These are phyloP conservation scores for Circinella umbellata DNA, from an alignment of 371 early-diverging fungal species.

Conservation along the genomic window DNA sequence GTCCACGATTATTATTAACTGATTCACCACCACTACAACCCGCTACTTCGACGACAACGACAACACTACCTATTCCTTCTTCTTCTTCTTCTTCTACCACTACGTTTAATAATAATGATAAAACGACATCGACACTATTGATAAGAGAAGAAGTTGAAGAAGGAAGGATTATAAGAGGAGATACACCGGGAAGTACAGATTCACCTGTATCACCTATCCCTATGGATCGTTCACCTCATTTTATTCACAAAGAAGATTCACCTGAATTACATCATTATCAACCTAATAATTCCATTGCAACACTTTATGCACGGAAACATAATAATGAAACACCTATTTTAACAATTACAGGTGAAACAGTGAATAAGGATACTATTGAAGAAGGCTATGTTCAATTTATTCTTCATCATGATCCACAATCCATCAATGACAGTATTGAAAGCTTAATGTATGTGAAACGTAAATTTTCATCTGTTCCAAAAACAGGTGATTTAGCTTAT, in stretches of 20 bases:
- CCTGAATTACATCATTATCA: conserved; percentile 5
- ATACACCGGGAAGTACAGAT: not conserved
- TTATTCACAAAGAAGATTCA: not conserved
- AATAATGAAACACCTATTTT: not conserved
- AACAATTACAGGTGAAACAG: conserved; percentile 39
- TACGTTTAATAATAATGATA: not conserved
- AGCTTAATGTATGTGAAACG: conserved; percentile 45
- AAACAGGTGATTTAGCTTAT: conserved; percentile 49
- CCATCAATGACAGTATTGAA: conserved; percentile 43
- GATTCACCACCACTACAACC: not conserved
- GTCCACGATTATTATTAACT: conserved; percentile 1
- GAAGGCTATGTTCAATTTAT: conserved; percentile 57
- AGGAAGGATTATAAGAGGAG: not conserved
- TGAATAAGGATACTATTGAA: conserved; percentile 39
- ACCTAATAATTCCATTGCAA: conserved; percentile 1
- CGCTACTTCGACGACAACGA: not conserved
- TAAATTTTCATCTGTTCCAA: conserved; percentile 49
- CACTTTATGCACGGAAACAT: not conserved
- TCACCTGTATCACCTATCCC: conserved; percentile 13
- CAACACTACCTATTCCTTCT: too few relatives aligned
- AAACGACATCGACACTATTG: not conserved
- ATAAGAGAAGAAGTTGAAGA: not conserved
- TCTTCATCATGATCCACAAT: conserved; percentile 40
- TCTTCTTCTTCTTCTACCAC: not conserved
- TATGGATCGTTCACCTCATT: conserved; percentile 2